These are phyloP conservation scores for Stemphylium vesicarium DNA, from an alignment of 2,329 filamentous ascomycete genomes.

Conservation along the genomic window DNA sequence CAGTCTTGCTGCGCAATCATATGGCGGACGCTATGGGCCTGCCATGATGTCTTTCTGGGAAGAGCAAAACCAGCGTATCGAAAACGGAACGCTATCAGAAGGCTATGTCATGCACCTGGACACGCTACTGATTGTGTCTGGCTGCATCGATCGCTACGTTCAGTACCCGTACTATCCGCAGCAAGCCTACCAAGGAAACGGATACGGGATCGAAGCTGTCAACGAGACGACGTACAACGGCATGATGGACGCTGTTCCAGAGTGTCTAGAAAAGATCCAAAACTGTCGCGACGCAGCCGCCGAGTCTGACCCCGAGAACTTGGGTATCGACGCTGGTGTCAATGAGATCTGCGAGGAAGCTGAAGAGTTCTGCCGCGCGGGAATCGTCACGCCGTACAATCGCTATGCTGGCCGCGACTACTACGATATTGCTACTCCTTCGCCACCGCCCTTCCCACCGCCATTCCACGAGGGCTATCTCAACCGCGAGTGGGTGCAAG, in stretches of 20 bases:
- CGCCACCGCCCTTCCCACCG: slow-evolving; percentile 33
- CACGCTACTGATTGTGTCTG: slow-evolving; percentile 17
- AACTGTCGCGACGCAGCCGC: slow-evolving; percentile 21
- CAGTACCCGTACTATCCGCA: slow-evolving; percentile 20
- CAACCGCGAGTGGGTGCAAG: slow-evolving; percentile 22
- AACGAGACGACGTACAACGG: slow-evolving; percentile 24
- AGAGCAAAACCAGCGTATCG: slow-evolving; percentile 21
- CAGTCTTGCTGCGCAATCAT: slow-evolving; percentile 27
- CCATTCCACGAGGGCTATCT: slow-evolving; percentile 18
- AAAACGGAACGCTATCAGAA: slow-evolving; percentile 15
- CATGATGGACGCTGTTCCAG: slow-evolving; percentile 20
- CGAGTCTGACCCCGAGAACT: slow-evolving; percentile 47
- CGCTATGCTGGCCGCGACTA: slow-evolving; percentile 24
- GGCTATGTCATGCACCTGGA: slow-evolving; percentile 18
- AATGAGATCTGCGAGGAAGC: slow-evolving; percentile 59
- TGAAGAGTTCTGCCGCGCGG: slow-evolving; percentile 52
- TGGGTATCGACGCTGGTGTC: slow-evolving; percentile 21
- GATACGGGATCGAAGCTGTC: slow-evolving; percentile 17
- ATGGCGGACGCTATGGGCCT: slow-evolving; percentile 20
- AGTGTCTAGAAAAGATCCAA: slow-evolving; percentile 24
- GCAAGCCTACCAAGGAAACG: slow-evolving; percentile 18
- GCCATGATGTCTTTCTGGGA: slow-evolving; percentile 23
- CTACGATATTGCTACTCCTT: slow-evolving; percentile 26
- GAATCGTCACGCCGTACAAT: slow-evolving; percentile 25
- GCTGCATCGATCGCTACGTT: slow-evolving; percentile 16